Evolutionary conservation across 139 green algal genomes (phyloP).

Genomic region (Closterium sp.): DNA sequence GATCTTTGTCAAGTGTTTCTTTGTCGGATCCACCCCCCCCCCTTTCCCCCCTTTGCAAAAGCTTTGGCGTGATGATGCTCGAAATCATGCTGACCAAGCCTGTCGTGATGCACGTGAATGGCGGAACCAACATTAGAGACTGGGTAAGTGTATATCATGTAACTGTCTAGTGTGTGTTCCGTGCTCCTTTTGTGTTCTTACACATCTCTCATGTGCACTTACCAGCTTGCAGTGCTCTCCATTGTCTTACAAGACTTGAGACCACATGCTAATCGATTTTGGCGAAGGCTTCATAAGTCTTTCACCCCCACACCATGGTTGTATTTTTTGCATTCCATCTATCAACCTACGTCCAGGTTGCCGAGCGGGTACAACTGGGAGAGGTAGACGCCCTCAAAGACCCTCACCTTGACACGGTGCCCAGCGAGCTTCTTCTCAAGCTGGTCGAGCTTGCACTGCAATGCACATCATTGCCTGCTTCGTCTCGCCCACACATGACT

Average conservation of each 20-base stretch:
- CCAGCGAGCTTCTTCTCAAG: background rate
- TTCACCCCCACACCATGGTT: no score
- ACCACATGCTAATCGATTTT: no score
- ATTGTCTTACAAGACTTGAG: no score
- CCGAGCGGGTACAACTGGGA: background rate
- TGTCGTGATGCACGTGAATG: conserved; percentile 6
- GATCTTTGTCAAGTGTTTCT: no score
- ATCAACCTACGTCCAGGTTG: no score
- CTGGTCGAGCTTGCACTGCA: background rate
- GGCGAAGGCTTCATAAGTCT: no score
- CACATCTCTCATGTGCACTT: no score
- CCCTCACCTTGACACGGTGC: background rate
- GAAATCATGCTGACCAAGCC: conserved; percentile 57
- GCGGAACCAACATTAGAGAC: conserved; percentile 16
- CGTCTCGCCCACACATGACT: background rate
- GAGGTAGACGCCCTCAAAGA: background rate
- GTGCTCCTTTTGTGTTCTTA: no score
- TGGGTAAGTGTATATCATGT: background rate
- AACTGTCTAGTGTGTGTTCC: no score
- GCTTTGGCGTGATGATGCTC: conserved; percentile 62
- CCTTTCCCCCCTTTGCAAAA: conserved; percentile 42
- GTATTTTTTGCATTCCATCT: no score
- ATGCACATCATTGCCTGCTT: background rate
- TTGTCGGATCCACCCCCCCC: no score
- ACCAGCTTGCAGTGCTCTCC: no score